Base-by-base conservation (phyloP, 495 filamentous ascomycete genomes). In the Neurospora sp. region DNA sequence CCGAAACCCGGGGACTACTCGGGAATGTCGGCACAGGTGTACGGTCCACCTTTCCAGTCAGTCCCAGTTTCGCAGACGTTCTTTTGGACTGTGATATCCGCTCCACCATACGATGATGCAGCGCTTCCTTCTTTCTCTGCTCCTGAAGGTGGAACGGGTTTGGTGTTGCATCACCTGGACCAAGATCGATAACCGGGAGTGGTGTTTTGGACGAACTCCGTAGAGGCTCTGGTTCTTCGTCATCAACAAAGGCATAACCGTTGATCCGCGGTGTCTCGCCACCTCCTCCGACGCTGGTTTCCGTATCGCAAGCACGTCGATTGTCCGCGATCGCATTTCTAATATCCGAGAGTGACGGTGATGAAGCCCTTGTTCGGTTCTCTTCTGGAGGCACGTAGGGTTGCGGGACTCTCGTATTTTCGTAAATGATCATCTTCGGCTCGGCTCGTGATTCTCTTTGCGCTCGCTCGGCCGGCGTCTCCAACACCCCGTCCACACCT, bases 161-260 rank as follows among this genome's bases (percentile, higher is more conserved):
- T 0, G 89, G 88, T 0, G 88, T 89, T 12, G 85, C 78, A 72
- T 93, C 89, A 27, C 85, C 87, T 9, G 81, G 83, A 6, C 89
- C 89, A 4, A 93, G 87, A 8, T 85, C 79, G 71, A 86, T 84
- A 2, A 78, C 71, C 9, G 82, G 78, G 1, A 70, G 44, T 16
- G 71, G 59, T 9, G 69, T 53, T 16, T 40, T 70, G 12, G 16
- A 37, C 16, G 27, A 40, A 37, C 37, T 35, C 20, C 70, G 74
- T 44, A 81, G 81, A 27, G 81, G 79, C 68, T 81, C 82, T 4
- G 82, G 83, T 40, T 86, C 84, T 59, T 93, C 91, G 76, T 96
- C 92, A 75, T 97, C 94, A 53, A 99, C 96, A 80, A 98, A 98
- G 3, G 92, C 89, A 77, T 97, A 99, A 27, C 96, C 96, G 71